Evolutionary conservation across 441 rosid species (phyloP).

Genomic region (Omphalea diandra): DNA sequence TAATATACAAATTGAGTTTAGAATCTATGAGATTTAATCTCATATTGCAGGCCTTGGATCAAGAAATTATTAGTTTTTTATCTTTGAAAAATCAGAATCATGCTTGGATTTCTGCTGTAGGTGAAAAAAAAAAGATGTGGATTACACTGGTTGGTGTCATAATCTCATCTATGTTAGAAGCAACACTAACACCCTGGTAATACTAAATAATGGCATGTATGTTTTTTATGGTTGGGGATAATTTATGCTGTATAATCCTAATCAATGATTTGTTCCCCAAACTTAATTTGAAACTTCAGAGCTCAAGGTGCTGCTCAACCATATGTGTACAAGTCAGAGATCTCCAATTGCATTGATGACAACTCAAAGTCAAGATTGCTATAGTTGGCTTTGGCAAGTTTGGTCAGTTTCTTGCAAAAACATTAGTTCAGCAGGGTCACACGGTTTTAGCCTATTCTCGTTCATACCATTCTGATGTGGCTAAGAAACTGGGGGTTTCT

Average conservation of each 20-base stretch:
- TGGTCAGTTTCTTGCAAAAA: slow-evolving; percentile 66
- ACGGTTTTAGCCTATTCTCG: slow-evolving; percentile 61
- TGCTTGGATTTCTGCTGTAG: not conserved
- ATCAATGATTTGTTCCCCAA: not conserved
- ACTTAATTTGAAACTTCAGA: slow-evolving; percentile 32
- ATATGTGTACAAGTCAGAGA: slow-evolving; percentile 29
- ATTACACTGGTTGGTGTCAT: not conserved
- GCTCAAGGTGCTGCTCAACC: slow-evolving; percentile 31
- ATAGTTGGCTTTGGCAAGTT: slow-evolving; percentile 70
- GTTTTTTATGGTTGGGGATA: not conserved
- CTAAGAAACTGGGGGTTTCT: slow-evolving; percentile 45
- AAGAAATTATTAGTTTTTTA: not conserved
- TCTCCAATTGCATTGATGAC: slow-evolving; percentile 31
- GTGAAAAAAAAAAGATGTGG: not conserved
- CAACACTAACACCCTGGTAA: not conserved
- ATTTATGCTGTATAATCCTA: not conserved
- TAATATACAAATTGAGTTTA: not conserved
- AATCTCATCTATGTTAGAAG: not conserved
- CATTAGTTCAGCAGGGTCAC: slow-evolving; percentile 57
- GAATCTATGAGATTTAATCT: not conserved
- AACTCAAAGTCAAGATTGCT: slow-evolving; percentile 54
- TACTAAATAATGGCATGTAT: not conserved
- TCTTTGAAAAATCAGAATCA: not conserved
- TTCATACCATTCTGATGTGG: slow-evolving; percentile 49
- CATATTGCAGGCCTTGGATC: not conserved